phyloP scores from a whole-genome alignment of 169 alveolate species.

The Plasmodium vivax region DNA sequence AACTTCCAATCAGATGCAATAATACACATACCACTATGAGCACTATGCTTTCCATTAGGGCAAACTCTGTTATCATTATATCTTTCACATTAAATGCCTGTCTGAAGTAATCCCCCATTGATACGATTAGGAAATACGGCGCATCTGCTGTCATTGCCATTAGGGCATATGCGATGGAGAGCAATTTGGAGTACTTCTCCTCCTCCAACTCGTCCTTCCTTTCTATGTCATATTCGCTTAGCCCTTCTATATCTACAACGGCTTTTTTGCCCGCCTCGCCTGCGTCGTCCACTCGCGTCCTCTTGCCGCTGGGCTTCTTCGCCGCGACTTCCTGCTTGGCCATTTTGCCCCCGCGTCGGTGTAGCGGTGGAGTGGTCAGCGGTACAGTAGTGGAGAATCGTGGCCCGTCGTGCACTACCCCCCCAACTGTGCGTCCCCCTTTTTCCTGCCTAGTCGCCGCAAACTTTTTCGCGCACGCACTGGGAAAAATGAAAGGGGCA shows the following conservation, averaged over 20 bases:
- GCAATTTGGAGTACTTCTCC: not conserved
- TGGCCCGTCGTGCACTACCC: not conserved
- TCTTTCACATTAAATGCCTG: conserved; percentile 22
- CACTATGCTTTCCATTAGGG: conserved; percentile 43
- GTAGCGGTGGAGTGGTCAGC: too few species aligned
- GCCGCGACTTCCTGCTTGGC: not conserved
- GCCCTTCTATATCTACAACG: not conserved
- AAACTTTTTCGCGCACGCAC: not conserved
- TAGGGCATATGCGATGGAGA: conserved; percentile 19
- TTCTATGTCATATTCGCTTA: conserved; percentile 2
- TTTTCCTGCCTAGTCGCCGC: not conserved
- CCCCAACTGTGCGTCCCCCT: not conserved
- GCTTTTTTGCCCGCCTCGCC: not conserved
- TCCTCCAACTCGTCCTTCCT: conserved; percentile 21
- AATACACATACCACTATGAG: conserved; percentile 5
- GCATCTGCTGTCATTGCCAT: conserved; percentile 40
- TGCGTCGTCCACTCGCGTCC: not conserved
- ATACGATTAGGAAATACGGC: conserved; percentile 35
- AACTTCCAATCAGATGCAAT: conserved; percentile 40
- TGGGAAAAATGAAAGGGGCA: not conserved
- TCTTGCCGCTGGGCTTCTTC: not conserved
- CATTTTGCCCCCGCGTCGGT: not conserved
- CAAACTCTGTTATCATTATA: conserved; percentile 25
- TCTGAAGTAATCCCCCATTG: conserved; percentile 35
- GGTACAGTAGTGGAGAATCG: too few species aligned